These are phyloP conservation scores for Candida vartiovaarae DNA, from an alignment of 805 yeast genomes.

Conservation along the genomic window DNA sequence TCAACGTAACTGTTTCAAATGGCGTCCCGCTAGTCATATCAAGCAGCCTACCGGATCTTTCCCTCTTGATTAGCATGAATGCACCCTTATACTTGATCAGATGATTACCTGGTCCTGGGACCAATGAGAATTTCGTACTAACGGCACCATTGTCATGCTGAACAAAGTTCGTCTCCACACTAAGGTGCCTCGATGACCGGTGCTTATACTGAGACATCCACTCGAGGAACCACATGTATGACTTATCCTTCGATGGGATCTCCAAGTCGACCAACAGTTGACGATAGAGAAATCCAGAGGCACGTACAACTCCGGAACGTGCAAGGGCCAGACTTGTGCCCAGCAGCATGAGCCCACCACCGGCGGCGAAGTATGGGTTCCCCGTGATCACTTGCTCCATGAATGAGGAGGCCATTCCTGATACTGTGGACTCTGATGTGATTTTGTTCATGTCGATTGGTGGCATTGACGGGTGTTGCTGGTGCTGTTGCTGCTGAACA, in stretches of 20 bases:
- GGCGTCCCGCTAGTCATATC: constrained; percentile 91
- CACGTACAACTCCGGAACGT: constrained; percentile 56
- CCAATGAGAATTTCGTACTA: constrained; percentile 78
- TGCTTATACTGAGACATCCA: constrained; percentile 89
- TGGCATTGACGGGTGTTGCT: constrained; percentile 12
- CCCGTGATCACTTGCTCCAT: constrained; percentile 49
- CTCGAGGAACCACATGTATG: constrained; percentile 89
- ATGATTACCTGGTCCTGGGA: constrained; percentile 97
- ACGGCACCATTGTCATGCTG: constrained; percentile 94
- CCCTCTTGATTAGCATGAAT: constrained; percentile 81
- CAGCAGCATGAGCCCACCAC: constrained; percentile 92
- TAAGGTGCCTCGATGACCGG: constrained; percentile 72
- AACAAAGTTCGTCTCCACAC: constrained; percentile 79
- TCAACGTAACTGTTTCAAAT: constrained; percentile 90
- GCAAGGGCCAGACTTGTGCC: constrained; percentile 86
- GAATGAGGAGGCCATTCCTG: constrained; percentile 29
- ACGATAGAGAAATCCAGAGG: constrained; percentile 65
- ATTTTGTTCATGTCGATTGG: constrained; percentile 19
- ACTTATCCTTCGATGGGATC: constrained; percentile 87
- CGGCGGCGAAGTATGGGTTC: constrained; percentile 97
- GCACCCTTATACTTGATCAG: constrained; percentile 81
- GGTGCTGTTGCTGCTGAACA: constrained; percentile 2
- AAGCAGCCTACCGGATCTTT: constrained; percentile 80
- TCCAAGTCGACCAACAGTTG: constrained; percentile 88
- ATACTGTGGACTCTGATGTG: constrained; percentile 17